These are phyloP conservation scores for Alternaria panax DNA, from an alignment of 2,329 filamentous ascomycete genomes.

Conservation along the genomic window DNA sequence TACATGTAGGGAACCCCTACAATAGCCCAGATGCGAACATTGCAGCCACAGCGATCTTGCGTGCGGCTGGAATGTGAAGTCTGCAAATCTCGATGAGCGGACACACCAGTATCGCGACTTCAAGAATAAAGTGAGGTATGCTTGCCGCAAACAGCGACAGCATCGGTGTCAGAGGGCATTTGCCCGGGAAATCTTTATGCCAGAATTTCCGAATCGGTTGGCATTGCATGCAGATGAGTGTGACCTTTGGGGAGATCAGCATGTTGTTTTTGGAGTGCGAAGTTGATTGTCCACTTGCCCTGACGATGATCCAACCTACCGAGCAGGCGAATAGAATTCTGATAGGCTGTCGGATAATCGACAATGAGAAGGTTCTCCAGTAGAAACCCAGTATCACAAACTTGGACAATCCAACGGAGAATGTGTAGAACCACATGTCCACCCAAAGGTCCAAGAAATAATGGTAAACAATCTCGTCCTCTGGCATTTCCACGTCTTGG, in stretches of 20 bases:
- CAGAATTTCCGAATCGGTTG: conserved; percentile 31
- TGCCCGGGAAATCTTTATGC: conserved; percentile 21
- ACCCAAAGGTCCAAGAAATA: conserved; percentile 32
- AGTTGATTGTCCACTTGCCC: conserved; percentile 14
- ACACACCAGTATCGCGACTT: conserved; percentile 30
- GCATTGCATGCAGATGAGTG: conserved; percentile 28
- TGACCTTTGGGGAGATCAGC: conserved; percentile 11
- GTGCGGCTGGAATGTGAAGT: conserved; percentile 23
- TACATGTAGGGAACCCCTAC: background rate
- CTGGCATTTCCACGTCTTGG: conserved; percentile 20
- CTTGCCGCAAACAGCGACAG: conserved; percentile 24
- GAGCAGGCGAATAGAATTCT: conserved; percentile 22
- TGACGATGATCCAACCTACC: conserved; percentile 24
- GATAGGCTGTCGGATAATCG: conserved; percentile 30
- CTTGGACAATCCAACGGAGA: conserved; percentile 33
- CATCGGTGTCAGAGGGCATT: conserved; percentile 29
- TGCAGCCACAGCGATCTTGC: conserved; percentile 26
- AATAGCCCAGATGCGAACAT: conserved; percentile 32
- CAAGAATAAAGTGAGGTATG: conserved; percentile 34
- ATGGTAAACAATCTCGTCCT: conserved; percentile 23
- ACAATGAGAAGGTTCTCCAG: conserved; percentile 31
- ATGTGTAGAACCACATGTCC: conserved; percentile 37
- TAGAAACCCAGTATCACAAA: conserved; percentile 34
- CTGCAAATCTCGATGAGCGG: conserved; percentile 29
- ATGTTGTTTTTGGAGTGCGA: background rate